phyloP scores from a whole-genome alignment of 164 flowering plant genomes.

The Dillenia turbinata region DNA sequence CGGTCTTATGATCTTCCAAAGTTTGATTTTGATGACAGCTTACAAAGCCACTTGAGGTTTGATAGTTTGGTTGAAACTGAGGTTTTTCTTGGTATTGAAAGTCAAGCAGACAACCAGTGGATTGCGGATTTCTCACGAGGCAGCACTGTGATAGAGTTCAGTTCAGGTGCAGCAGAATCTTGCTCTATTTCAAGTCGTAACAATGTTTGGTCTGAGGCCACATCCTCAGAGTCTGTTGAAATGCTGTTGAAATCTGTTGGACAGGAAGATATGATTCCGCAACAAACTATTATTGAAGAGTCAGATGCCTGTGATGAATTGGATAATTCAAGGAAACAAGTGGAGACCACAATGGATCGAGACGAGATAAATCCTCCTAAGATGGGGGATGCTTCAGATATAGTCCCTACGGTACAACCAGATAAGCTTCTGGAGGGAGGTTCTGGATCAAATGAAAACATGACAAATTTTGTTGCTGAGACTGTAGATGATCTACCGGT shows the following conservation, averaged over 20 bases:
- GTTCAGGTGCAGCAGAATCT: conserved; percentile 65
- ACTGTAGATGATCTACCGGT: conserved; percentile 17
- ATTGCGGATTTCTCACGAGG: conserved; percentile 79
- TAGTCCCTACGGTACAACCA: conserved; percentile 22
- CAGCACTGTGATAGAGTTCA: conserved; percentile 66
- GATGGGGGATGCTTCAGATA: conserved; percentile 18
- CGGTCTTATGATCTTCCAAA: conserved; percentile 68
- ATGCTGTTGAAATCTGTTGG: conserved; percentile 93
- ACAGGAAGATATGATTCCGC: conserved; percentile 70
- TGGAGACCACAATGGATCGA: conserved; percentile 32
- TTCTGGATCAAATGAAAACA: conserved; percentile 18
- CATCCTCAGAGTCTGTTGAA: conserved; percentile 97
- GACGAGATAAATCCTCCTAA: conserved; percentile 25
- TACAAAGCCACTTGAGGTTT: conserved; percentile 68
- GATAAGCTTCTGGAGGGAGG: conserved; percentile 21
- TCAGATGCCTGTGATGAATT: conserved; percentile 43
- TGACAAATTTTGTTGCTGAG: conserved; percentile 8
- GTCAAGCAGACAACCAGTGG: conserved; percentile 86
- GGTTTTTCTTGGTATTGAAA: conserved; percentile 78
- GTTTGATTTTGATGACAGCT: conserved; percentile 65
- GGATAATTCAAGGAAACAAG: conserved; percentile 34
- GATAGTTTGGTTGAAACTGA: conserved; percentile 85
- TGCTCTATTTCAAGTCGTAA: conserved; percentile 72
- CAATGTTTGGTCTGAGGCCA: conserved; percentile 98
- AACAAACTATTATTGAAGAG: conserved; percentile 36